Percentiles rank a stretch among this genome's conserved stretches.
These are phyloP conservation scores for Haematococcus lacustris DNA, from an alignment of 139 green algal species.

Conservation along the genomic window DNA sequence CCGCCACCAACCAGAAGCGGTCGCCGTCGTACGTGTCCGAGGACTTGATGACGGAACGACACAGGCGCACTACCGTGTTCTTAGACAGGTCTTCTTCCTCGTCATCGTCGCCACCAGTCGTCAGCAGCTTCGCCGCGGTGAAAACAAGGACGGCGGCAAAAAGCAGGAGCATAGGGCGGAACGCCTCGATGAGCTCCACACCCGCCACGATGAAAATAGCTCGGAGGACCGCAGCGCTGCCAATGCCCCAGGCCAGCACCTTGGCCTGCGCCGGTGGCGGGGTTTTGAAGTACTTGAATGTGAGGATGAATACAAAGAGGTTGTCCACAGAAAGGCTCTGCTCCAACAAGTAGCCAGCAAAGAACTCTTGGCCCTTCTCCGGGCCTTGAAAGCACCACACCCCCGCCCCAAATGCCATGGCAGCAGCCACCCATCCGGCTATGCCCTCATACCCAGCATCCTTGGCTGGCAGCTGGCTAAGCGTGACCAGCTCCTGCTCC, in stretches of 20 bases:
- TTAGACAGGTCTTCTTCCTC: conserved; percentile 67
- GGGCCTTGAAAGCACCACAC: conserved; percentile 50
- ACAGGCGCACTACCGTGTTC: conserved; percentile 67
- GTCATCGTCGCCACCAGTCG: conserved; percentile 40
- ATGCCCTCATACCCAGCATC: conserved; percentile 36
- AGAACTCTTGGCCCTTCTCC: conserved; percentile 55
- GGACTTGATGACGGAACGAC: conserved; percentile 52
- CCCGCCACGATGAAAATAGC: conserved; percentile 76
- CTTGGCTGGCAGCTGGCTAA: conserved; percentile 21
- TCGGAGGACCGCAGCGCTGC: conserved; percentile 80
- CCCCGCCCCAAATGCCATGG: conserved; percentile 63
- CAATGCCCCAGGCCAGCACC: conserved; percentile 87
- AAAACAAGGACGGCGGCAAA: conserved; percentile 90
- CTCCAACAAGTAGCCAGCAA: conserved; percentile 94
- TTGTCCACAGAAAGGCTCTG: conserved; percentile 95
- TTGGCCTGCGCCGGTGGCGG: conserved; percentile 62
- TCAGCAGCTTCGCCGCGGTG: conserved; percentile 68
- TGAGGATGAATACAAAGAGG: conserved; percentile 96
- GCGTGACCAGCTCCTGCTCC: conserved; percentile 25
- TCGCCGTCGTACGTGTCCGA: conserved; percentile 77
- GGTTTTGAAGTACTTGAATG: conserved; percentile 89
- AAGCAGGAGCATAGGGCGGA: conserved; percentile 79
- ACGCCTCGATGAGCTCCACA: conserved; percentile 71
- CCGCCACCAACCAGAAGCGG: conserved; percentile 76
- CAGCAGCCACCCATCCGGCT: conserved; percentile 49